phyloP scores from a whole-genome alignment of 805 yeast genomes.

The Zygotorulaspora sp. region DNA sequence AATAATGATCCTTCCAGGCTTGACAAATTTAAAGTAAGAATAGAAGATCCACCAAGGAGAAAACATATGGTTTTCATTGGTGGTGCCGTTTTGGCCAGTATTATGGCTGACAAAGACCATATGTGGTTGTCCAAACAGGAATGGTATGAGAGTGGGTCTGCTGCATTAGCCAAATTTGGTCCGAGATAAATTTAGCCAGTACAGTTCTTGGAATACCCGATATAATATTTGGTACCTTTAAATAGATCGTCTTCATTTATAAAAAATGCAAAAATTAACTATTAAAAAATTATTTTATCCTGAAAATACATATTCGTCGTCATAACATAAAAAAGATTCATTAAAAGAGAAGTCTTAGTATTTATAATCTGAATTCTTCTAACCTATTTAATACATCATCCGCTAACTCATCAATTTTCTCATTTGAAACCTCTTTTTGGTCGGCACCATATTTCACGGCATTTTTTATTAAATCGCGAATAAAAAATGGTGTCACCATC shows the following conservation, averaged over 20 bases:
- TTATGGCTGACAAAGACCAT: conserved; percentile 97
- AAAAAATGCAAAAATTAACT: no score
- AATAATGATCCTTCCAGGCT: conserved; percentile 82
- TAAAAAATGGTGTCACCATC: conserved; percentile 59
- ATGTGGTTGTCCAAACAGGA: conserved; percentile 96
- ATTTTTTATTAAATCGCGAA: conserved; percentile 66
- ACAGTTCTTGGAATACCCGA: not conserved
- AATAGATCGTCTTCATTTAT: no score
- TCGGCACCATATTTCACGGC: conserved; percentile 70
- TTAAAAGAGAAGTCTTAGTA: no score
- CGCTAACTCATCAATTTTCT: conserved; percentile 45
- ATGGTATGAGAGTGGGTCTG: conserved; percentile 96
- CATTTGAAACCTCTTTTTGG: conserved; percentile 39
- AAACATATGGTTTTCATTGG: conserved; percentile 98
- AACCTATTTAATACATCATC: conserved; percentile 55
- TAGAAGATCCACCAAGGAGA: conserved; percentile 98
- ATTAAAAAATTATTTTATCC: not conserved
- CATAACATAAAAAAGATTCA: not conserved
- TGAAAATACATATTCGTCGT: not conserved
- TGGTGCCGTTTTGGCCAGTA: conserved; percentile 95
- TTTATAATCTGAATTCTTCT: conserved; percentile 28
- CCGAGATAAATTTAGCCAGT: no score
- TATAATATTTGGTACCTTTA: no score
- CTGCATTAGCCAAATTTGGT: conserved; percentile 80
- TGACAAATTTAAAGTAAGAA: conserved; percentile 88